Conservation (phyloP, 257 asterid species). For the Solanum sejunctum region DNA sequence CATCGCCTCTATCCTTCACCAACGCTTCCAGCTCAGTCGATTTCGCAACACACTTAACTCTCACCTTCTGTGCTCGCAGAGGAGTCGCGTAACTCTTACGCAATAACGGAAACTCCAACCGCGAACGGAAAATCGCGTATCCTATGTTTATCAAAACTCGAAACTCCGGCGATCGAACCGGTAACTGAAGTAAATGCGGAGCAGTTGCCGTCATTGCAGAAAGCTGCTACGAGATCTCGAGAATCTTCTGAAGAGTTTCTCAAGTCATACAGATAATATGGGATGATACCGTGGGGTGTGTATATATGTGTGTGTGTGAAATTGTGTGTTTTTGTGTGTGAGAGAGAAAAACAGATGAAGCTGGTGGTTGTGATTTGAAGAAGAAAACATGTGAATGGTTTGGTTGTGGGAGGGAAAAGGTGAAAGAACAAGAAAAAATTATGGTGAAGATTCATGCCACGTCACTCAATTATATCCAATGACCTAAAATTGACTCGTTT, state of each 20-base stretch:
- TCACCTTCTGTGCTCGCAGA: conserved; percentile 20
- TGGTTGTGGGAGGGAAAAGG: not conserved
- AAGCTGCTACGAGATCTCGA: not conserved
- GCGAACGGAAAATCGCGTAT: conserved; percentile 32
- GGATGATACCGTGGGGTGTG: not conserved
- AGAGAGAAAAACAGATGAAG: not conserved
- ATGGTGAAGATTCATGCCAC: not conserved
- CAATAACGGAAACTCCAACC: conserved; percentile 16
- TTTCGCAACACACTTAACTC: conserved; percentile 33
- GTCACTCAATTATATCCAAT: not conserved
- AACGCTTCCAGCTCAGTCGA: conserved; percentile 27
- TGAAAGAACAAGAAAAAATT: not conserved
- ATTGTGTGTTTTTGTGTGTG: not conserved
- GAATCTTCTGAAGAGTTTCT: not conserved
- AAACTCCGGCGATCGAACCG: conserved; percentile 35
- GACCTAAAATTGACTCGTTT: not conserved
- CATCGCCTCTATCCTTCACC: conserved; percentile 21
- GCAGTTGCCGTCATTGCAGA: conserved; percentile 38
- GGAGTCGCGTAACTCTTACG: conserved; percentile 34
- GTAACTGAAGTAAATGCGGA: conserved; percentile 36
- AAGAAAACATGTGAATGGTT: not conserved
- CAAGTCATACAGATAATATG: not conserved
- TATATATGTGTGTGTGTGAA: not conserved
- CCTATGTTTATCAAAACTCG: conserved; percentile 46
- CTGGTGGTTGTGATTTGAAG: conserved; percentile 10